Base-by-base conservation (phyloP, 148 eudicot genomes). In the Diospyros lotus region DNA sequence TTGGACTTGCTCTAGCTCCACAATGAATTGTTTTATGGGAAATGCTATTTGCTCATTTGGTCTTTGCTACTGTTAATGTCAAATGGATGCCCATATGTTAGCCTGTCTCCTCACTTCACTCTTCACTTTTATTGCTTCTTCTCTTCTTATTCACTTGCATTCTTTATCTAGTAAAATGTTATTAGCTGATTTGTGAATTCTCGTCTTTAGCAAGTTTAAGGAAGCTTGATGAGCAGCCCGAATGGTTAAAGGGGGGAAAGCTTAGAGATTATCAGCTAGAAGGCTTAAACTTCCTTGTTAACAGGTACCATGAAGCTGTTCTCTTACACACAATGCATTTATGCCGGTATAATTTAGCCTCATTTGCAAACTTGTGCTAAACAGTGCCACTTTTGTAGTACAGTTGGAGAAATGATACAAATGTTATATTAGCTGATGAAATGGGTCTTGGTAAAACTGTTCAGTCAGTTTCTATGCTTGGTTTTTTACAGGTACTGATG, bases 371-470 rank as follows among this genome's bases (percentile, higher is more conserved):
- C 17, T 71, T 64, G 45, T 70, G 69, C 61, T 71, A 65, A 75
- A 10, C 11, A 14, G 55, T 62, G 13, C 63, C 42, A 48, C 51
- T 66, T 76, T 66, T 65, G 73, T 73, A 72, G 75, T 78, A 75
- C 90, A 96, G 99, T 81, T 96, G 99, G 99, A 91, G 99, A 79
- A 96, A 93, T 83, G 97, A 96, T 78, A 93, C 98, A 68, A 96
- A 96, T 88, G 99, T 96, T 79, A 96, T 96, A 76, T 86, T 96
- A 79, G 99, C 99, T 53, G 99, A 96, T 89, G 99, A 96, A 82
- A 96, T 96, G 99, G 99, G 99, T 74, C 99, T 96, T 72, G 99
- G 99, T 45, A 96, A 96, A 89, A 96, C 99, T 44, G 93, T 96
- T 77, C 99, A 96, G 85, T 93, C 99, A 5, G 98, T 96, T 83